Percentiles rank a stretch among this genome's conserved stretches.
Evolutionary conservation across 371 early-diverging fungal genomes (phyloP).

Genomic region (Mortierella sp.): DNA sequence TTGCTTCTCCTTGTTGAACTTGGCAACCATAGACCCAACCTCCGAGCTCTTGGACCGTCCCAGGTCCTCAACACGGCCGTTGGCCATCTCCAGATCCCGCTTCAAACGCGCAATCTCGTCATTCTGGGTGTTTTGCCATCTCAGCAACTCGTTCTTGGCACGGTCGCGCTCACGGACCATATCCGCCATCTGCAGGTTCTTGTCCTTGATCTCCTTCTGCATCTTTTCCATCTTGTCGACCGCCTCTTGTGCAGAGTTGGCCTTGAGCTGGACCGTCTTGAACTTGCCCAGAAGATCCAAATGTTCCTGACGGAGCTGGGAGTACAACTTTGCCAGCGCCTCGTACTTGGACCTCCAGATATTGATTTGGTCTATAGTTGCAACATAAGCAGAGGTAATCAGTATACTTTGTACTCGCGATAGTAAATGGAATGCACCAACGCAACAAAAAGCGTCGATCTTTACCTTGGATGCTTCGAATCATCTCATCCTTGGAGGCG

Average conservation of each 20-base stretch:
- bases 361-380: conserved; percentile 71
- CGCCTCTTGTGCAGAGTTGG: conserved; percentile 83
- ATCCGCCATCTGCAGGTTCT: conserved; percentile 86
- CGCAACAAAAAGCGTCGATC: not conserved
- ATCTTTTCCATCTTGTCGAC: conserved; percentile 81
- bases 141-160: conserved; percentile 80
- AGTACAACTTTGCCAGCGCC: conserved; percentile 92
- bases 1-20: conserved; percentile 86
- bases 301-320: conserved; percentile 96
- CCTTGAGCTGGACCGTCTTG: conserved; percentile 85
- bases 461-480: conserved; percentile 82
- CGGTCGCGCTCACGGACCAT: conserved; percentile 88
- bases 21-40: conserved; percentile 79
- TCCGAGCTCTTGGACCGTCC: conserved; percentile 85
- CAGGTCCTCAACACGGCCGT: conserved; percentile 83
- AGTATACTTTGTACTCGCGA: not conserved
- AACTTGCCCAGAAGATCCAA: conserved; percentile 92
- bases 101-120: conserved; percentile 86
- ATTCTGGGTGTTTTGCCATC: conserved; percentile 76
- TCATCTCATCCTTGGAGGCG: conserved; percentile 80
- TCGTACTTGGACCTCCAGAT: conserved; percentile 95
- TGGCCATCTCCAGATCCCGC: conserved; percentile 82
- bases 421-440: not conserved
- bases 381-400: not conserved
- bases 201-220: conserved; percentile 83